Percentiles rank a stretch among this genome's conserved stretches.
phyloP scores from a whole-genome alignment of 129 eudicot genomes.

The Erigeron canadensis region DNA sequence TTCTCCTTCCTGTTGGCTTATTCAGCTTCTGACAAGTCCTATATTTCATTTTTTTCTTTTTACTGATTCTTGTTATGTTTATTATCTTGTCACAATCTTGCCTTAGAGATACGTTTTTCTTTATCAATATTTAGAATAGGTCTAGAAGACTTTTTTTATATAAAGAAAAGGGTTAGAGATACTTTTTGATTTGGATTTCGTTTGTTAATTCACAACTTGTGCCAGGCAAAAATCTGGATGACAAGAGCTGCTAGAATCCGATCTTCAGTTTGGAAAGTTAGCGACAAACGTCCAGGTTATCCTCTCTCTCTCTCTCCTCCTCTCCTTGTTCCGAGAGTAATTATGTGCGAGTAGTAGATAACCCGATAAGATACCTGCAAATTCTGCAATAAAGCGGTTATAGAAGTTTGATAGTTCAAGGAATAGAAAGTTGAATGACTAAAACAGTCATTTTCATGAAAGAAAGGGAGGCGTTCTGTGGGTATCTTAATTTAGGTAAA shows the following conservation, averaged over 20 bases:
- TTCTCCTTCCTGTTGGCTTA: neutral
- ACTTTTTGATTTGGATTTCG: neutral
- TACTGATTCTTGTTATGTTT: slow-evolving; percentile 4
- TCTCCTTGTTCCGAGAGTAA: neutral
- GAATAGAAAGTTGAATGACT: neutral
- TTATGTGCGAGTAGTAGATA: neutral
- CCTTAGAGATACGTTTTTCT: neutral
- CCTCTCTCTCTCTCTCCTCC: neutral
- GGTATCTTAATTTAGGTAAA: neutral
- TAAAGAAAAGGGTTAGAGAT: neutral
- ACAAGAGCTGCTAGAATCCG: slow-evolving; percentile 75
- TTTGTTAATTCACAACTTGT: slow-evolving; percentile 9
- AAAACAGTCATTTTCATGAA: slow-evolving; percentile 2
- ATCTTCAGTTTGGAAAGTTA: slow-evolving; percentile 88
- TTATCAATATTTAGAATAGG: too few species aligned
- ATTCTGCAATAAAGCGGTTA: neutral
- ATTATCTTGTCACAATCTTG: slow-evolving; percentile 3
- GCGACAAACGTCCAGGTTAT: slow-evolving; percentile 77
- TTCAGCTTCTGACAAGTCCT: neutral
- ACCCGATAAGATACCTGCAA: neutral
- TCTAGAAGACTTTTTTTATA: too few species aligned
- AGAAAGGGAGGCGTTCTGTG: neutral
- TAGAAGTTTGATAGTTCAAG: slow-evolving; percentile 1
- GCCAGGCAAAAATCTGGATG: slow-evolving; percentile 80
- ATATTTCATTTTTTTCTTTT: neutral